A percentile compares a stretch with the other conserved stretches of the same genome.
Conservation (phyloP, 176 grass and related monocot genomes). For the Poa pratensis region DNA sequence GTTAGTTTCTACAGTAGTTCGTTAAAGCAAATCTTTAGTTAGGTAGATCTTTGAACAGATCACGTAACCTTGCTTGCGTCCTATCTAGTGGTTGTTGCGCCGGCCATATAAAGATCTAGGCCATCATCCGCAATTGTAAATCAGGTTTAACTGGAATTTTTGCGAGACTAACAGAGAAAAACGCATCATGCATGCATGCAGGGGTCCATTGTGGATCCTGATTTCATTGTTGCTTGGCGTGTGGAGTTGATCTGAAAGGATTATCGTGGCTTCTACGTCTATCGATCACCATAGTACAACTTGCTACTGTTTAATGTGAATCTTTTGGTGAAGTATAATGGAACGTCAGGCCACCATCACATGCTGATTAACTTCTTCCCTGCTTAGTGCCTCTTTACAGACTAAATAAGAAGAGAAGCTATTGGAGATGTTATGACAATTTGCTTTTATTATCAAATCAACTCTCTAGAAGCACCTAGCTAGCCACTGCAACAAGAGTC, state of each 20-base stretch:
- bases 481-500: too few relatives aligned
- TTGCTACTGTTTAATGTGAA: neutral
- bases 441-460: too few relatives aligned
- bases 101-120: neutral
- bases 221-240: neutral
- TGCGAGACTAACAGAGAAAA: neutral
- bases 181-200: neutral
- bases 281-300: neutral
- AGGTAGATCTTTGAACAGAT: neutral
- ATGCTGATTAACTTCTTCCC: neutral
- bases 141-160: neutral
- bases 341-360: neutral
- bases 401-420: too few relatives aligned
- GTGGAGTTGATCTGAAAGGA: neutral
- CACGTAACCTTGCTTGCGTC: neutral
- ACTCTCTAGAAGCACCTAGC: too few relatives aligned
- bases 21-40: neutral
- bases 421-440: too few relatives aligned
- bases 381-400: too few relatives aligned
- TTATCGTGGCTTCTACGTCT: slow-evolving; percentile 3
- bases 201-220: neutral
- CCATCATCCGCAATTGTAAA: neutral
- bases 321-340: neutral
- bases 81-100: neutral
- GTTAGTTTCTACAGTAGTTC: neutral